Conservation (phyloP, 176 grass and related monocot species). For the Puya raimondii region DNA sequence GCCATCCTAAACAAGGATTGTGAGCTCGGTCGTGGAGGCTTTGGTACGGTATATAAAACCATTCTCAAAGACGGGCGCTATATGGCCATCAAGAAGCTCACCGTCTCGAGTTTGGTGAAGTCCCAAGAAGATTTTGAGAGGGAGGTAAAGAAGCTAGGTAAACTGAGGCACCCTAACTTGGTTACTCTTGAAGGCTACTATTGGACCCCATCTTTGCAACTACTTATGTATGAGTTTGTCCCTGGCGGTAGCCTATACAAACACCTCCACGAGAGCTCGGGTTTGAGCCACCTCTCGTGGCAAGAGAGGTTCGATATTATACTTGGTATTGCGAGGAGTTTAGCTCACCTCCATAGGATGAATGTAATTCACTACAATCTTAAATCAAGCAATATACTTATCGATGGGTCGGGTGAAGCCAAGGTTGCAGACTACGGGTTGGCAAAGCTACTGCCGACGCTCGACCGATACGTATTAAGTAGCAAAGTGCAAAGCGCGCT, state of each 20-base stretch:
- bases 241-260: conserved; percentile 68
- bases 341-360: conserved; percentile 69
- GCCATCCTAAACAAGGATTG: conserved; percentile 91
- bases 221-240: conserved; percentile 86
- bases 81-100: conserved; percentile 97
- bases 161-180: conserved; percentile 66
- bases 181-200: conserved; percentile 81
- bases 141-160: conserved; percentile 63
- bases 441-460: conserved; percentile 78
- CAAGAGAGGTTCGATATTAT: conserved; percentile 89
- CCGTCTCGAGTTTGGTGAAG: conserved; percentile 87
- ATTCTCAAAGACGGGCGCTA: conserved; percentile 62
- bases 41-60: conserved; percentile 90
- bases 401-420: conserved; percentile 64
- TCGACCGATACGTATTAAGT: conserved; percentile 83
- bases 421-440: conserved; percentile 75
- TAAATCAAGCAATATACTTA: conserved; percentile 83
- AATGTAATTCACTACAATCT: conserved; percentile 84
- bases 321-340: conserved; percentile 63
- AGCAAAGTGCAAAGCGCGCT: conserved; percentile 96
- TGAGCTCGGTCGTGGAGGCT: conserved; percentile 88
- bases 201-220: conserved; percentile 88
- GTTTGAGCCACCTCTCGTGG: conserved; percentile 56
- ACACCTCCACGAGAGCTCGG: conserved; percentile 58
- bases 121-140: conserved; percentile 85